A percentile compares a stretch with the other conserved stretches of the same genome.
These are phyloP conservation scores for Dacryopinax primogenitus DNA, from an alignment of 768 basidiomycete genomes.

Conservation along the genomic window DNA sequence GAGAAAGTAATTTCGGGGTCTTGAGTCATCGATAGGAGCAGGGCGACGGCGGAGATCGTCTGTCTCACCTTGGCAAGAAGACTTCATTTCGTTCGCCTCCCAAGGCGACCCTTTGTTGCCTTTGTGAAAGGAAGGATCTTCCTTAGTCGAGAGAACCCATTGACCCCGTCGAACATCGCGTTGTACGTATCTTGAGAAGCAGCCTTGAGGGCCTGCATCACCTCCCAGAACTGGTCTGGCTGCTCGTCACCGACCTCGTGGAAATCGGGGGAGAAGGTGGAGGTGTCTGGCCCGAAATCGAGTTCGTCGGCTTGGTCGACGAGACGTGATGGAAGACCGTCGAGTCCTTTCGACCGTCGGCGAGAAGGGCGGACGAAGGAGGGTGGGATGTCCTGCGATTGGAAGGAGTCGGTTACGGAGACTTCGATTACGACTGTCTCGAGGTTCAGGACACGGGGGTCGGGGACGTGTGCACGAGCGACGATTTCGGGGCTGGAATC, in stretches of 20 bases:
- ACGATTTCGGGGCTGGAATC: background rate
- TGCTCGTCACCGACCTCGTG: background rate
- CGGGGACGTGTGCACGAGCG: background rate
- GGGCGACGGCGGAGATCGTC: too few relatives aligned
- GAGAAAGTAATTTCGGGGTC: too few relatives aligned
- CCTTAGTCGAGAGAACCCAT: background rate
- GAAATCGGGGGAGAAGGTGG: background rate
- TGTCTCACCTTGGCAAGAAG: too few relatives aligned
- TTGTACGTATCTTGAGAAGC: background rate
- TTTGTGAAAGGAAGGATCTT: background rate
- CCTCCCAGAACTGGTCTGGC: background rate
- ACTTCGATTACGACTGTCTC: background rate
- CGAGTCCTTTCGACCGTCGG: background rate
- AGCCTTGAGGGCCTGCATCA: background rate
- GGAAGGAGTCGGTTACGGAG: background rate
- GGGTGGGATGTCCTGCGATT: background rate
- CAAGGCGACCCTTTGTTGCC: background rate
- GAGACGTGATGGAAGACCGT: background rate
- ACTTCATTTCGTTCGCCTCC: background rate
- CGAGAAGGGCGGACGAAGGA: slow-evolving; percentile 3
- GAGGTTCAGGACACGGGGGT: background rate
- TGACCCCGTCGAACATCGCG: background rate
- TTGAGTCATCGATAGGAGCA: too few relatives aligned
- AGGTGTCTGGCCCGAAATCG: background rate
- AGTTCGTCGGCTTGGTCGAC: background rate